Evolutionary conservation across 805 yeast species (phyloP).

Genomic region (Lipomyces oligophaga): DNA sequence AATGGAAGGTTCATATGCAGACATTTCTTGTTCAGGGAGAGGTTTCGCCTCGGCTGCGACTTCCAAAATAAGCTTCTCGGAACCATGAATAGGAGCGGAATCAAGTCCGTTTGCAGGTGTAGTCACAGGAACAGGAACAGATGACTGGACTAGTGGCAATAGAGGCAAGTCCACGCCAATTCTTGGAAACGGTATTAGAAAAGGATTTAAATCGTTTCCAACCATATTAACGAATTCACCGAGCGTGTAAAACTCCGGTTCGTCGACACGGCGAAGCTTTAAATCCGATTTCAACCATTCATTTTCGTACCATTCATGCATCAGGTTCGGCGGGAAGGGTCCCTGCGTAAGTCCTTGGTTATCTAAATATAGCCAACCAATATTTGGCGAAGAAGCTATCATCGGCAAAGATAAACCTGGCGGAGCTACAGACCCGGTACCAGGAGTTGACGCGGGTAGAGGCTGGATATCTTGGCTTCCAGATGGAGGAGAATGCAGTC

Average conservation of each 20-base stretch:
- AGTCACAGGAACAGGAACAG: slow-evolving; percentile 4
- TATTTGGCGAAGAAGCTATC: slow-evolving; percentile 17
- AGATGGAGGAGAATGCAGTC: no score
- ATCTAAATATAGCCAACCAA: slow-evolving; percentile 67
- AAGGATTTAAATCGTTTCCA: slow-evolving; percentile 55
- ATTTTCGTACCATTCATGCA: slow-evolving; percentile 73
- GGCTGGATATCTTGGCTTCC: no score
- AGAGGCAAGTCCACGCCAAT: slow-evolving; percentile 2
- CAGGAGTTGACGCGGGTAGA: slow-evolving; percentile 2
- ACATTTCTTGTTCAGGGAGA: not conserved
- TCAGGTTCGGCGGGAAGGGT: slow-evolving; percentile 66
- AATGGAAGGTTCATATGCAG: no score
- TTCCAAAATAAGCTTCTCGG: not conserved
- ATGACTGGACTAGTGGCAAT: not conserved
- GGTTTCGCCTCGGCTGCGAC: not conserved
- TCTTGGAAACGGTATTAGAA: slow-evolving; percentile 52
- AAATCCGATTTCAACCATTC: slow-evolving; percentile 57
- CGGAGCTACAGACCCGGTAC: no score
- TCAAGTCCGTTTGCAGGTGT: not conserved
- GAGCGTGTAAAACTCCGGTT: slow-evolving; percentile 48
- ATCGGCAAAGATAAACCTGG: slow-evolving; percentile 24
- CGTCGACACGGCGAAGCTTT: slow-evolving; percentile 57
- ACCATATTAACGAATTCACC: slow-evolving; percentile 50
- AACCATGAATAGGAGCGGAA: not conserved
- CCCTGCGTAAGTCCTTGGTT: slow-evolving; percentile 71